Conservation (phyloP, 441 rosid genomes). For the Monsonia emarginata region DNA sequence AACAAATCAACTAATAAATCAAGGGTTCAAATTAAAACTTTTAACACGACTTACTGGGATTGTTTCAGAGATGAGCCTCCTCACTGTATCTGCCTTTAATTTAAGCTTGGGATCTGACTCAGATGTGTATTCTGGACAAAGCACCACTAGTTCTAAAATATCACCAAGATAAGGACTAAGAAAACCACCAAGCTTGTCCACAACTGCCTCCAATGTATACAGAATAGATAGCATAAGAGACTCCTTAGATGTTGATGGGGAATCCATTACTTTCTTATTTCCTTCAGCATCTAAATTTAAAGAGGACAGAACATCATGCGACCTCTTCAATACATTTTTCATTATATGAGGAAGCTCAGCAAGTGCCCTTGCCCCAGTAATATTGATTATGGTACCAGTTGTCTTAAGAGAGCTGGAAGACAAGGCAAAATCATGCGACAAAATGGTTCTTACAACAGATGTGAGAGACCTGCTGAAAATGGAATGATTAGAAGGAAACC, state of each 20-base stretch:
- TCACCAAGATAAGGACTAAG: slow-evolving; percentile 80
- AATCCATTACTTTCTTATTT: slow-evolving; percentile 21
- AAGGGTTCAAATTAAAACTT: neutral
- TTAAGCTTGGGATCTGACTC: slow-evolving; percentile 56
- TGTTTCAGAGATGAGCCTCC: slow-evolving; percentile 57
- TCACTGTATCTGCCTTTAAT: slow-evolving; percentile 55
- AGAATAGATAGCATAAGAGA: slow-evolving; percentile 58
- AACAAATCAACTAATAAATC: neutral
- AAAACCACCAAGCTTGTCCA: slow-evolving; percentile 89
- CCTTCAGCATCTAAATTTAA: slow-evolving; percentile 17
- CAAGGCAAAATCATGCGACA: slow-evolving; percentile 44
- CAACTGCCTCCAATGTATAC: slow-evolving; percentile 62
- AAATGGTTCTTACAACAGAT: slow-evolving; percentile 50
- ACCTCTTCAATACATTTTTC: slow-evolving; percentile 48
- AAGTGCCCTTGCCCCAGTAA: slow-evolving; percentile 80
- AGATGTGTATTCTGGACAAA: slow-evolving; percentile 45
- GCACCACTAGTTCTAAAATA: slow-evolving; percentile 53
- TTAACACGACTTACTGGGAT: slow-evolving; percentile 59
- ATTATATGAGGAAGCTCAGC: slow-evolving; percentile 65
- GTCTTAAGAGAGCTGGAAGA: slow-evolving; percentile 77
- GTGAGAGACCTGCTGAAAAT: slow-evolving; percentile 66
- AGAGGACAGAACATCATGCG: slow-evolving; percentile 25
- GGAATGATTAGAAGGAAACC: slow-evolving; percentile 56
- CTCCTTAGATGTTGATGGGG: slow-evolving; percentile 21
- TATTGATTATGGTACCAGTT: slow-evolving; percentile 65